Conservation (phyloP, 1,284 basidiomycete species). For the Kalmanozyma brasiliensis region DNA sequence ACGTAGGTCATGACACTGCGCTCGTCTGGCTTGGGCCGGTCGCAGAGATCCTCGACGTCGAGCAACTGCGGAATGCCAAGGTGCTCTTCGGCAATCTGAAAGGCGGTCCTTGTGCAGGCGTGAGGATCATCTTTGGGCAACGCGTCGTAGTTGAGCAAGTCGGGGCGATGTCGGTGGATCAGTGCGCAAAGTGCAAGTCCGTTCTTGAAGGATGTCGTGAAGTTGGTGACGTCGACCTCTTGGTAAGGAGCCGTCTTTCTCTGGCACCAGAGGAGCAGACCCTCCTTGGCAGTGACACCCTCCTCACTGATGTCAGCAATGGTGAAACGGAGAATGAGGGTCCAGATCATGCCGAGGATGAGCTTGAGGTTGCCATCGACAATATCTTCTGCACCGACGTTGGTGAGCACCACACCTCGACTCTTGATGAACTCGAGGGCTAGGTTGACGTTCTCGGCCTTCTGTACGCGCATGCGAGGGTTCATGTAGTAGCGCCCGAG, state of each 20-base stretch:
- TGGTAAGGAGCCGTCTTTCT: constrained; percentile 91
- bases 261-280: constrained; percentile 93
- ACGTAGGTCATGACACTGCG: constrained; percentile 95
- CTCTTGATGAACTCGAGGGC: constrained; percentile 94
- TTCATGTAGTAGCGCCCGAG: constrained; percentile 90
- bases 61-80: constrained; percentile 78
- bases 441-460: constrained; percentile 97
- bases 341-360: constrained; percentile 99
- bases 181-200: constrained; percentile 94
- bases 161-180: constrained; percentile 95
- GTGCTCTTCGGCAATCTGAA: constrained; percentile 42
- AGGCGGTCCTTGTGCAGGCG: constrained; percentile 46
- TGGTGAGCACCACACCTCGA: constrained; percentile 93
- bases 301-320: constrained; percentile 99
- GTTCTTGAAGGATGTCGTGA: constrained; percentile 90
- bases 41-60: constrained; percentile 96
- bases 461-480: constrained; percentile 92
- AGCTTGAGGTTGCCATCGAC: constrained; percentile 97
- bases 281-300: constrained; percentile 95
- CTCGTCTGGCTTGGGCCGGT: constrained; percentile 87
- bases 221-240: constrained; percentile 92
- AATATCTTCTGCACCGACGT: constrained; percentile 97
- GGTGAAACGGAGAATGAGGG: constrained; percentile 85
- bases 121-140: constrained; percentile 74
- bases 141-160: constrained; percentile 86